Conservation (phyloP, 306 rosid genomes). For the Cyclanthera cordifolia region DNA sequence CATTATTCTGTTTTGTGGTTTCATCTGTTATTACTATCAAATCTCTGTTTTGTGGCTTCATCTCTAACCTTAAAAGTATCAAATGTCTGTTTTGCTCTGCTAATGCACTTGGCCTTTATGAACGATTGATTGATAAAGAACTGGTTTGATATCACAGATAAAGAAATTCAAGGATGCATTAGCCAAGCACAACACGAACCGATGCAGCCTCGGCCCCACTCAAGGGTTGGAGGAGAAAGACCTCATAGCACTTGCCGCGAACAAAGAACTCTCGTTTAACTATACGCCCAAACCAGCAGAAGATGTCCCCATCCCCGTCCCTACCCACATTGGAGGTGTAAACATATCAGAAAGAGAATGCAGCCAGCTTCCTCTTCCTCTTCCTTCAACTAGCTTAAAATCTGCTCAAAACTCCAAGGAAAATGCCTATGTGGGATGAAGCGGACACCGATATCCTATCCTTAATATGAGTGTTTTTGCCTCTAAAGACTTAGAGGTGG, state of each 20-base stretch:
- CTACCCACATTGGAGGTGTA: not conserved
- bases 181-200: slow-evolving; percentile 65
- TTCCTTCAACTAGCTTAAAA: slow-evolving; percentile 17
- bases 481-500: not conserved
- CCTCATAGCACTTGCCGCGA: slow-evolving; percentile 65
- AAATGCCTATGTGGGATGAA: slow-evolving; percentile 40
- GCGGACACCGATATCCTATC: not conserved
- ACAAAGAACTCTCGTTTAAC: slow-evolving; percentile 51
- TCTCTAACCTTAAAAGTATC: not conserved
- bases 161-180: slow-evolving; percentile 87
- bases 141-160: slow-evolving; percentile 32
- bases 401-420: slow-evolving; percentile 26
- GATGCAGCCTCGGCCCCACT: slow-evolving; percentile 74
- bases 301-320: slow-evolving; percentile 16
- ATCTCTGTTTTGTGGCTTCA: too few species aligned
- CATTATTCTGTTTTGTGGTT: too few species aligned
- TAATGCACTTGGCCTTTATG: not conserved
- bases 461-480: not conserved
- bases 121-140: not conserved
- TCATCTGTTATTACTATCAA: too few species aligned
- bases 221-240: slow-evolving; percentile 93
- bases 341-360: slow-evolving; percentile 3
- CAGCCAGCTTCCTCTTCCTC: slow-evolving; percentile 5
- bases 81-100: not conserved
- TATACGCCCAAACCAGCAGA: slow-evolving; percentile 47